Evolutionary conservation across 495 filamentous ascomycete species (phyloP), one percentile per base, ranked within the genome.

Genomic region (Pseudotulostoma volvatum): DNA sequence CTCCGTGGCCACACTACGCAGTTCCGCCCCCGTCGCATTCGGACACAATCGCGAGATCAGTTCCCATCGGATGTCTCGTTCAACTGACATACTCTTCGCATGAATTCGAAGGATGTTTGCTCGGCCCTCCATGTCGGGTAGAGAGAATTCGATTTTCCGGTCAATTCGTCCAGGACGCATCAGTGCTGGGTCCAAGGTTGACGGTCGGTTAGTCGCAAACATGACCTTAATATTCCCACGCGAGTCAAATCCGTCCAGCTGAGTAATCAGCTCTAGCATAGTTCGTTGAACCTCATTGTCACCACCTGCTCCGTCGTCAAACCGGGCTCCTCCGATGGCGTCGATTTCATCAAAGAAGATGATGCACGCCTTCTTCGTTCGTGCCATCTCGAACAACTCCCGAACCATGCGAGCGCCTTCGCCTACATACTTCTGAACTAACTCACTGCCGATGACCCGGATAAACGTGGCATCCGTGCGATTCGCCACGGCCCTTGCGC

Each of bases 321-420:
- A 96, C 49, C 90, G 84, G n/a, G 90, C 90, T 44, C 90, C 90
- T 52, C 90, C 90, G 42, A 97, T 81, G 20, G 90, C 90, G 60
- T 97, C 90, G 48, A 97, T 90, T 64, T 97, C 90, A 65, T 97
- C 90, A 59, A 97, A 97, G 78, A 97, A 97, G 62, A 97, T 97
- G 54, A 97, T 97, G 61, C 90, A 97, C 11, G 90, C 90, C 61
- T 97, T 97, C 75, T 97, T 97, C 32, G 90, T 97, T 36, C 90
- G 82, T 13, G 92, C 90, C 90, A 97, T 97, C 63, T 97, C 90
- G 62, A 97, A 97, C 2, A 97, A 71, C 64, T 97, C 90, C 45
- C 90, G 79, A 9, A 97, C 90, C 90, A 97, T 97, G 40, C 90
- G 71, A 2, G 90, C 90, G 52, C 90, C 90, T 56, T 97, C 90